Evolutionary conservation across 2,329 filamentous ascomycete species (phyloP).

Genomic region (Aschersonia sp.): DNA sequence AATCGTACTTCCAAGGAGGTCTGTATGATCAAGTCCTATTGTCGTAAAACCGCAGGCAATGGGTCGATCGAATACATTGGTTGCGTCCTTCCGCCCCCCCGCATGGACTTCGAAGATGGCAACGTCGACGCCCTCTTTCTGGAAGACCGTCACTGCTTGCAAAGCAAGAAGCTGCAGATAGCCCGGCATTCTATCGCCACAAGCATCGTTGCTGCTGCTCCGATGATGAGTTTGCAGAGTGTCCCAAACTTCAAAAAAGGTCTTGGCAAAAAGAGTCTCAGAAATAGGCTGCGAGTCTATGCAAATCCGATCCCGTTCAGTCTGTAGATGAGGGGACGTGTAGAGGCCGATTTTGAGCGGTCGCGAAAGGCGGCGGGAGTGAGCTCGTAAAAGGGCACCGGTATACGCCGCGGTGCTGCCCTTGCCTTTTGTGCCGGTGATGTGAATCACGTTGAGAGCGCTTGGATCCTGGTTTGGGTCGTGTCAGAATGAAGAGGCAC

Average conservation of each 20-base stretch:
- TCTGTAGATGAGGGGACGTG: background rate
- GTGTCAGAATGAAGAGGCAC: background rate
- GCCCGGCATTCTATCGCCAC: background rate
- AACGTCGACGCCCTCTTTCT: constrained; percentile 2
- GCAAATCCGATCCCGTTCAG: background rate
- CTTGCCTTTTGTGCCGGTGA: constrained; percentile 1
- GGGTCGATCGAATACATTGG: background rate
- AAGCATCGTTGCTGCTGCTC: background rate
- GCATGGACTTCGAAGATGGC: constrained; percentile 1
- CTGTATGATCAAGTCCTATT: background rate
- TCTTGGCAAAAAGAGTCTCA: background rate
- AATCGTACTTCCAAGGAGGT: background rate
- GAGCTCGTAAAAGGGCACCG: background rate
- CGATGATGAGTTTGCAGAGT: background rate
- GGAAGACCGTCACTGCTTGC: constrained; percentile 2
- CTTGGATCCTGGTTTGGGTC: background rate
- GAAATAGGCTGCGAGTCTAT: background rate
- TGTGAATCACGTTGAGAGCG: constrained; percentile 1
- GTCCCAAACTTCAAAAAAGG: constrained; percentile 1
- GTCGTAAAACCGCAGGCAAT: background rate
- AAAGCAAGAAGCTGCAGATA: constrained; percentile 3
- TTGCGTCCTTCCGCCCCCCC: constrained; percentile 1
- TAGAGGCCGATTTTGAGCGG: background rate
- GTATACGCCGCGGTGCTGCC: background rate
- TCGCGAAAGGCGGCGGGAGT: background rate